Evolutionary conservation across 352 stramenopile species (phyloP), one percentile per base, ranked within the genome.

Genomic region (Phytophthora ramorum): DNA sequence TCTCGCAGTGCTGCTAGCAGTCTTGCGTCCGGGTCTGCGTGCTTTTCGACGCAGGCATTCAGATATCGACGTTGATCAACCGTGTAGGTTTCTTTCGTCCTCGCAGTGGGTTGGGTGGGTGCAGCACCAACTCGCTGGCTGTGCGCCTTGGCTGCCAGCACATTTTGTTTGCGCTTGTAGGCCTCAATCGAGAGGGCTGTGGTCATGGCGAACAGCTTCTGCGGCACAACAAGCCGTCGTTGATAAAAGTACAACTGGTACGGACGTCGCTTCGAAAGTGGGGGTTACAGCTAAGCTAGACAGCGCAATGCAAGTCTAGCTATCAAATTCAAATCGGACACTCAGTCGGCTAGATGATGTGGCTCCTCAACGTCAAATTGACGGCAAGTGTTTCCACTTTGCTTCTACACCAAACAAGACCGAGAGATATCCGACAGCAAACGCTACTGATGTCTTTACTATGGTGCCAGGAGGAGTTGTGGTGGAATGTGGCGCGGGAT

Each of bases 121-220:
- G 45, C 45, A 14, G 35, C 30, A 41, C 22, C 24, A 24, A 17
- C 13, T 8, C 43, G 43, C 13, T 51, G 32, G 14, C 56, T 63
- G 8, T 53, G 30, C 5, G 30, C 20, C 38, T 77, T 71, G 0
- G 68, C 75, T 10, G 78, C 77, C 22, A 71, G 46, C 34, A 87
- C 78, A 47, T 83, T 78, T 41, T 89, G 78, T 54, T 82, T 81
- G 43, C 70, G 75, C 63, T 83, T 84, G 71, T 85, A 89, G 37
- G 76, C 65, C 7, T 89, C 79, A 52, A 91, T 88, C 3, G 81
- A 88, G 64, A 90, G 76, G 41, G 66, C 9, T 22, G 71, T 34
- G 6, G 66, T 54, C 71, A 78, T 78, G 16, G 20, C 19, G 13
- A 43, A 44, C 16, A 46, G 40, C n/a, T 45, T 45, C 14, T 43